Conservation (phyloP, 1,284 basidiomycete genomes). For the Cutaneotrichosporon daszewskae region DNA sequence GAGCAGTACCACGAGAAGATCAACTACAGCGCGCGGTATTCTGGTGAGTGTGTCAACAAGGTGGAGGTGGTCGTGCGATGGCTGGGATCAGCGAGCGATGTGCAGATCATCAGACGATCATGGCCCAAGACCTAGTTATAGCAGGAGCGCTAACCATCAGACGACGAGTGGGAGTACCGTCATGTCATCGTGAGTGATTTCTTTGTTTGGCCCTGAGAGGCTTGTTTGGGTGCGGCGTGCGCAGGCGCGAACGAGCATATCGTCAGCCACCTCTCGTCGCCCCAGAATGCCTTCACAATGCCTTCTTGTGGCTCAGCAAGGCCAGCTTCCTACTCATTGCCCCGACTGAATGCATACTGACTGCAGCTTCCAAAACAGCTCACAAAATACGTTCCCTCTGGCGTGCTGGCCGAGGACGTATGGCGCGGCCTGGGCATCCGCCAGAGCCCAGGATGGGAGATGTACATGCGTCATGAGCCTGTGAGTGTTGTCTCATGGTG, state of each 20-base stretch:
- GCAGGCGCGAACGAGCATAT: neutral
- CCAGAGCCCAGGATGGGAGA: conserved; percentile 49
- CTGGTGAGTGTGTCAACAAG: conserved; percentile 27
- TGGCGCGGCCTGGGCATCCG: conserved; percentile 48
- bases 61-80: neutral
- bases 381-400: conserved; percentile 43
- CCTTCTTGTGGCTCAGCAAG: no score
- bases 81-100: neutral
- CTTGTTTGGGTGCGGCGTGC: neutral
- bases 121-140: neutral
- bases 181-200: conserved; percentile 48
- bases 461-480: conserved; percentile 49
- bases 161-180: conserved; percentile 47
- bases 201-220: neutral
- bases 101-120: neutral
- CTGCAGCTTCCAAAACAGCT: conserved; percentile 45
- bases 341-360: no score
- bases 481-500: conserved; percentile 21
- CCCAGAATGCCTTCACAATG: no score
- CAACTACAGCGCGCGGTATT: conserved; percentile 39
- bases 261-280: neutral
- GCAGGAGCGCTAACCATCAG: no score
- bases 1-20: conserved; percentile 47
- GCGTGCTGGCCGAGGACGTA: conserved; percentile 43
- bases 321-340: no score